Evolutionary conservation across 768 basidiomycete genomes (phyloP).

Genomic region (Tylopilus sp.): DNA sequence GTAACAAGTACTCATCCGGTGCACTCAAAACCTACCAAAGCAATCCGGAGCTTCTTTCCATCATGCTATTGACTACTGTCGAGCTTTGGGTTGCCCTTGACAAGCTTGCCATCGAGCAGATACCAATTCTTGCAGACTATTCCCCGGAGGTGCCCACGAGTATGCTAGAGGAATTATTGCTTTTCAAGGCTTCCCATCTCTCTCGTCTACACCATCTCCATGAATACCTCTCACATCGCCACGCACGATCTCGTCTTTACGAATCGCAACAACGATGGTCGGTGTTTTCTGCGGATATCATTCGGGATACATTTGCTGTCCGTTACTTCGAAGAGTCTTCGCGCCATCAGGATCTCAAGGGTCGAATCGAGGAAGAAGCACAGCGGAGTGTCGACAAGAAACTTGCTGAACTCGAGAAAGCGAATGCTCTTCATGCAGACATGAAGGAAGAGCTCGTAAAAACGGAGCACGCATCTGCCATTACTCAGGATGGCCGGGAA

Average conservation of each 20-base stretch:
- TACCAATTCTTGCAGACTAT: constrained; percentile 41
- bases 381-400: constrained; percentile 21
- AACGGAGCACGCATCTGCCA: background rate
- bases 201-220: constrained; percentile 25
- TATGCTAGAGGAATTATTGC: constrained; percentile 41
- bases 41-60: constrained; percentile 36
- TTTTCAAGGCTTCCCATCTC: constrained; percentile 31
- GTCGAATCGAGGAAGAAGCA: constrained; percentile 30
- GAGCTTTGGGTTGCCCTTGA: constrained; percentile 51
- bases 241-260: constrained; percentile 2
- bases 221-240: constrained; percentile 32
- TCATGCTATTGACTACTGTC: constrained; percentile 43
- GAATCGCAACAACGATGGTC: constrained; percentile 29
- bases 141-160: constrained; percentile 41
- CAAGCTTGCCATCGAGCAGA: constrained; percentile 27
- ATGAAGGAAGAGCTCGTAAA: constrained; percentile 14
- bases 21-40: constrained; percentile 27
- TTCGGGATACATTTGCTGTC: constrained; percentile 28
- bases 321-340: constrained; percentile 33
- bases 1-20: constrained; percentile 22
- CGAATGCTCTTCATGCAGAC: constrained; percentile 20
- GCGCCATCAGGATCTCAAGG: constrained; percentile 24
- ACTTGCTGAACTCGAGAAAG: constrained; percentile 24
- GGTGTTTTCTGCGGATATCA: constrained; percentile 31
- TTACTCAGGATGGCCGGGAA: constrained; percentile 4